Evolutionary conservation across 73 alveolate species (phyloP), one percentile per base, ranked within the genome.

Genomic region (Strombidium stylifer): DNA sequence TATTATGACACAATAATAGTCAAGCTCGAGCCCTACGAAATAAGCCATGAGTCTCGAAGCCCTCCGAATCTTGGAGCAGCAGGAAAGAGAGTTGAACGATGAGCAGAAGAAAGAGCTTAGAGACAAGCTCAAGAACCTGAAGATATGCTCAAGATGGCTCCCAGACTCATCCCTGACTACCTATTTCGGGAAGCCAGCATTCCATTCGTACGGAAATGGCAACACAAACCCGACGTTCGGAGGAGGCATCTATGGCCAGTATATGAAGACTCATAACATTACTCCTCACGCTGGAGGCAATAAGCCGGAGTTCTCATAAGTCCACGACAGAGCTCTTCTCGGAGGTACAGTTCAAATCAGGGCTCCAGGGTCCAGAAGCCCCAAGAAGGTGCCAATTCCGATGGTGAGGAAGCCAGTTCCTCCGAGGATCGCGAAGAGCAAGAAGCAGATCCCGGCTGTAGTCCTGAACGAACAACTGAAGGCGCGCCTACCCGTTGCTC

Each of bases 171-270:
- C 96, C 7, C 69, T 92, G 34, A 85, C 94, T 21, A 88, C 98
- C 15, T 86, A 89, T 58, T 91, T 85, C 64, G 99, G 99, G 19
- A 94, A 90, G 62, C 99, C 99, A 36, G 96, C 96, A n/a, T 94
- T 88, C 70, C 97, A 85, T 67, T 76, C 90, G 14, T 94, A 92
- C 77, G 99, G 99, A 10, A 72, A 86, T 40, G 97, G 96, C 10
- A 94, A 94, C 73, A 66, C 83, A 0, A 85, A 94, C 24, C 99
- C 99, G 23, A 75, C 96, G 8, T 89, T 88, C 54, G 99, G 99
- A 27, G 99, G 99, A 7, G 69, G 79, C 27, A 80, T 94, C 10
- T 94, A 93, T 77, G 99, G 99, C 6, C 80, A 94, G 50, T 93
- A 94, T 85, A 62, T 94, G 90, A 67, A 86, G 23, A 66, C 96